Percentiles rank a stretch among this genome's conserved stretches.
Evolutionary conservation across 2,329 filamentous ascomycete species (phyloP).

Genomic region (Colletotrichum nymphaeae): DNA sequence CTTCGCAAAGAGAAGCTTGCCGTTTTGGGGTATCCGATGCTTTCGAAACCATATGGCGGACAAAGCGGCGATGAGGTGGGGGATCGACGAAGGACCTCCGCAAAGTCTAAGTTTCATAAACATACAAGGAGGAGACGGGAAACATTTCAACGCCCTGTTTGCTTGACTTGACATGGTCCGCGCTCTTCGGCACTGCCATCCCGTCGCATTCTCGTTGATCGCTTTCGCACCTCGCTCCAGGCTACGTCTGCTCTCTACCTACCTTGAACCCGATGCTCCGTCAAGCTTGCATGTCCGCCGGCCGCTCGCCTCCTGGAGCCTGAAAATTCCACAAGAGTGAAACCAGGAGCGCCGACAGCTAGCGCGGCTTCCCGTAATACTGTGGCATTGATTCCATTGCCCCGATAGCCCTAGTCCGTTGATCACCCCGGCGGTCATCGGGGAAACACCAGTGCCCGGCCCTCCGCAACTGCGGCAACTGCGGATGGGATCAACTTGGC

Average conservation of each 20-base stretch:
- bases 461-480: not conserved
- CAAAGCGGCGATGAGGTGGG: not conserved
- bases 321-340: not conserved
- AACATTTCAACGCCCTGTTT: not conserved
- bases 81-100: slow-evolving; percentile 1
- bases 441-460: not conserved
- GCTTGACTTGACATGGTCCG: not conserved
- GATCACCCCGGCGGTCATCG: not conserved
- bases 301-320: not conserved
- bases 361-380: not conserved
- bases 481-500: not conserved
- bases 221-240: not conserved
- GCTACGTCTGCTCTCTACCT: not conserved
- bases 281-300: not conserved
- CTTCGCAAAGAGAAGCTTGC: not conserved
- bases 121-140: not conserved
- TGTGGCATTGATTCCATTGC: not conserved
- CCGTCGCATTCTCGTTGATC: not conserved
- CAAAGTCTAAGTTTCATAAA: slow-evolving; percentile 1
- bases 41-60: slow-evolving; percentile 10
- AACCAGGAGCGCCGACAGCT: not conserved
- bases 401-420: not conserved
- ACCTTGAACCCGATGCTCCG: no score
- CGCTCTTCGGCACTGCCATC: not conserved
- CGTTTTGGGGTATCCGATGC: slow-evolving; percentile 5